Base-by-base conservation (phyloP, 805 yeast species). In the Sugiyamaella americana region DNA sequence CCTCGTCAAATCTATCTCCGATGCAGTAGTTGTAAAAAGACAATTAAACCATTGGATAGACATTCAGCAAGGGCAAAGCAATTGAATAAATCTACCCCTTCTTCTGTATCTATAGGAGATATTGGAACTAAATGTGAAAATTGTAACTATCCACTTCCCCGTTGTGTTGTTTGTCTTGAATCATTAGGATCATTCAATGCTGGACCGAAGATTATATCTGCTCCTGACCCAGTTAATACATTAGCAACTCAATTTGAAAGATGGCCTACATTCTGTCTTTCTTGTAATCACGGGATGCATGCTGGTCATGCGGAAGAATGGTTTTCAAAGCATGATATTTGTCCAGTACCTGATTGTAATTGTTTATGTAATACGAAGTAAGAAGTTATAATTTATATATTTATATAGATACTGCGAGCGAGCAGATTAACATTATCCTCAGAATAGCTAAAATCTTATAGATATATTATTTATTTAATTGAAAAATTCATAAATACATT, bases 301-400 rank as follows among this genome's bases (percentile, higher is more conserved):
- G 88, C 95, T 0, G 88, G 84, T 3, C 98, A 91, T 62, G 97
- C 97, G 0, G 88, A 86, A 52, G 94, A 89, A 58, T 91, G 98
- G 98, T 91, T 91, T 62, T 75, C 82, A 21, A 82, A 81, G 61
- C 95, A 89, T 58, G 78, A 76, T 47, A 78, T 85, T 1, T 91
- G 98, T 59, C 97, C 98, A 0, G 95, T 91, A 2, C 96, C 97
- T 0, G 95, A 88, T 37, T 91, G 98, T 59, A 71, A 73, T 36
- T 91, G 98, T 59, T 71, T 78, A 42, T 91, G 98, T 63, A 84
- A 83, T 56, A 45, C 46, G 10, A 48, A 43, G 24, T 47, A 46
- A 43, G 36, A 35, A 13, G n/a, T 35, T 6, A 35, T 35, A 11
- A 35, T 6, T 5, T 13, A 5, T 5, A 35, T 26, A 13, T 26